phyloP scores from a whole-genome alignment of 108 stramenopile genomes.

The Cyclotella atomus region DNA sequence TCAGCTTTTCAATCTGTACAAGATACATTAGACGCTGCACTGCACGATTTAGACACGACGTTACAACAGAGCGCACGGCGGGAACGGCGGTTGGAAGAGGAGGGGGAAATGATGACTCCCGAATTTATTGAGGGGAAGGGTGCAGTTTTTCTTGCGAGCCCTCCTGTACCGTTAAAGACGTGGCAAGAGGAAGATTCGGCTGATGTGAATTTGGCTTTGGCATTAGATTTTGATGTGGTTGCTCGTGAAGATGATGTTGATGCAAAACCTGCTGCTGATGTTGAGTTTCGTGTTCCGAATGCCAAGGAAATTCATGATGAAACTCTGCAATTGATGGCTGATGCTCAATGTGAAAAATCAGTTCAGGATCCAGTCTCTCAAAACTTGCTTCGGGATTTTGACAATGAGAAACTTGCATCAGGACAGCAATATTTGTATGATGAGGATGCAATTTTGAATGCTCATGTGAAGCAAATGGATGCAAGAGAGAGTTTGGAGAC shows the following conservation, averaged over 20 bases:
- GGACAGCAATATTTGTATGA: background rate
- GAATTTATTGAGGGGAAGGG: background rate
- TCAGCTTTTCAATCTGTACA: conserved; percentile 20
- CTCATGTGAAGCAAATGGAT: too few relatives aligned
- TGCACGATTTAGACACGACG: background rate
- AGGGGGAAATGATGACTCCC: conserved; percentile 24
- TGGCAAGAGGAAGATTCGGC: background rate
- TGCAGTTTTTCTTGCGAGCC: too few relatives aligned
- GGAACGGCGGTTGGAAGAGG: background rate
- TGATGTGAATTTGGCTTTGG: conserved; percentile 4
- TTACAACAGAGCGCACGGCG: background rate
- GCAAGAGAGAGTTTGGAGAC: too few relatives aligned
- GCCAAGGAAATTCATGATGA: background rate
- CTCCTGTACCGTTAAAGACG: too few relatives aligned
- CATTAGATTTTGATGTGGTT: conserved; percentile 11
- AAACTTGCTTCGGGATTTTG: too few relatives aligned
- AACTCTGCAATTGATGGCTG: background rate
- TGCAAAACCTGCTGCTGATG: background rate
- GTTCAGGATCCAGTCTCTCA: too few relatives aligned
- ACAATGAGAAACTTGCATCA: too few relatives aligned
- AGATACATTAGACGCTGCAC: conserved; percentile 14
- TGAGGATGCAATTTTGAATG: background rate
- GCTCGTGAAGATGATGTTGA: conserved; percentile 1
- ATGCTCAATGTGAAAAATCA: background rate
- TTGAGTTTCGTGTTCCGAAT: background rate